A percentile compares a stretch with the other conserved stretches of the same genome.
phyloP scores from a whole-genome alignment of 2,329 filamentous ascomycete genomes.

The Shiraia bambusicola region DNA sequence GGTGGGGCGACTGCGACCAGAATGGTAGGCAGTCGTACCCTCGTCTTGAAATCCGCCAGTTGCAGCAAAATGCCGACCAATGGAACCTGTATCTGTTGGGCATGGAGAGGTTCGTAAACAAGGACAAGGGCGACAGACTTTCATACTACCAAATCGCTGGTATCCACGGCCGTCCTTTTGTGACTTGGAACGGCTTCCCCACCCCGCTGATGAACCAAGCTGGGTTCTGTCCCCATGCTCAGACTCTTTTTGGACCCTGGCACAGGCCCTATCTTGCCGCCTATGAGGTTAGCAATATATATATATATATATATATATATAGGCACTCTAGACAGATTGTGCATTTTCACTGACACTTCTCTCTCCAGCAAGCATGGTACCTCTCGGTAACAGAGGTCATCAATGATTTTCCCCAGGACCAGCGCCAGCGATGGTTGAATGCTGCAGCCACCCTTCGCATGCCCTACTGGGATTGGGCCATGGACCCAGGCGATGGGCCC shows the following conservation, averaged over 20 bases:
- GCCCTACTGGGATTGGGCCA: constrained; percentile 55
- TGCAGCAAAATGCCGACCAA: constrained; percentile 62
- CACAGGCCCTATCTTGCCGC: constrained; percentile 76
- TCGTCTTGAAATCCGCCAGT: constrained; percentile 67
- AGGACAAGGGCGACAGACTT: constrained; percentile 62
- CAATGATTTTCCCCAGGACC: constrained; percentile 43
- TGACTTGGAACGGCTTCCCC: constrained; percentile 55
- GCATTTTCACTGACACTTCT: not conserved
- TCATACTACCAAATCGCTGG: constrained; percentile 79
- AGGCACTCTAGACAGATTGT: too few species aligned
- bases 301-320: too few species aligned
- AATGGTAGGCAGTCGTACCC: constrained; percentile 35
- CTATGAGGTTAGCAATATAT: constrained; percentile 51
- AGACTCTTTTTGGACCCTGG: constrained; percentile 77
- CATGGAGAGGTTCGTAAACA: constrained; percentile 69
- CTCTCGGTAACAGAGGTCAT: constrained; percentile 45
- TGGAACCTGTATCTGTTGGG: constrained; percentile 79
- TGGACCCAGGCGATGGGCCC: constrained; percentile 29
- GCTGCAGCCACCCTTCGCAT: constrained; percentile 47
- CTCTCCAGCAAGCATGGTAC: constrained; percentile 46
- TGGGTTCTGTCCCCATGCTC: constrained; percentile 77
- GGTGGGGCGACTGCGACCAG: constrained; percentile 24
- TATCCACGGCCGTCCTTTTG: constrained; percentile 75
- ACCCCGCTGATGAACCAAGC: constrained; percentile 50
- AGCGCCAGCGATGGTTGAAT: constrained; percentile 43